Evolutionary conservation across 345 rosid species (phyloP), one percentile per base, ranked within the genome.

Genomic region (Pelargonium nanum): DNA sequence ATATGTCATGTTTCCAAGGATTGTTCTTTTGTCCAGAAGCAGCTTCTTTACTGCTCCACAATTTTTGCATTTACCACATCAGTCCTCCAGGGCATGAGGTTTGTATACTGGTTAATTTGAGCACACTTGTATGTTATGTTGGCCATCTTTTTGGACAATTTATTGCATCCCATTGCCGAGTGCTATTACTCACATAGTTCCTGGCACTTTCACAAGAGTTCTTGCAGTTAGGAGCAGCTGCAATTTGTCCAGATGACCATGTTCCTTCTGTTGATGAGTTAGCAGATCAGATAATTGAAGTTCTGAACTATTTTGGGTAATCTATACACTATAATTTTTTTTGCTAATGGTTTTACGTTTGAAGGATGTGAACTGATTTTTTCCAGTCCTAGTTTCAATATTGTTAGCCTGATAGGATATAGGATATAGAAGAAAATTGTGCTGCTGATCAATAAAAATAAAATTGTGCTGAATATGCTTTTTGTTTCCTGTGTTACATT

Each of bases 41-140:
- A 12, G 81, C 84, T 34, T 85, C 97, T 13, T 79, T 93, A 79
- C 80, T 93, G 51, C 90, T 87, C 16, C 96, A 89, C 76, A 93
- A 89, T 75, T 93, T 93, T 77, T 93, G 97, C 80, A 79, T 89
- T 55, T 93, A 93, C 73, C 99, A 93, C 68, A 84, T 93, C 54
- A 83, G 89, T 63, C 99, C 99, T 26, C 96, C 99, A 23, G 99
- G 99, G 50, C 99, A 93, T 58, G 97, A 93, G 96, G 97, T 89
- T 71, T 66, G 89, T 70, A 60, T 75, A 68, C 59, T 69, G 65
- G 65, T 67, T 62, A 53, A 63, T 75, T 66, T 73, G 28, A 40
- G 22, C 56, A 16, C 52, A 2, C 62, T 70, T 4, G 24, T 30
- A 0, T 40, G 22, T 63, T 56, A 56, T 13, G 48, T 68, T 51